These are phyloP conservation scores for Rhodomyrtus psidioides DNA, from an alignment of 441 rosid species.

Conservation along the genomic window DNA sequence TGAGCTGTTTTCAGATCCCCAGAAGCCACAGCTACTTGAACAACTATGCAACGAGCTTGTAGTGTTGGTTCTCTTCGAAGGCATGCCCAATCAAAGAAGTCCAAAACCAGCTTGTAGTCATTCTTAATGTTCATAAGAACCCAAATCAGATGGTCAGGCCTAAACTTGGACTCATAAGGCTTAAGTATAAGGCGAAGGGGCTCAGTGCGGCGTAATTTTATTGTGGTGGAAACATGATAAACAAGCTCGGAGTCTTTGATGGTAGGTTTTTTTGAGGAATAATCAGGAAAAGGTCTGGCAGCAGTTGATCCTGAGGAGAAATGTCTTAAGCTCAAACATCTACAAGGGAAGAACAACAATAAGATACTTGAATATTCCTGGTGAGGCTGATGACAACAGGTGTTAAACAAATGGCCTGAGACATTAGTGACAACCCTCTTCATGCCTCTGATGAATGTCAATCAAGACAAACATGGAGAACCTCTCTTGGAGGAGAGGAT, in stretches of 20 bases:
- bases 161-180: conserved; percentile 65
- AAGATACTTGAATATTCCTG: conserved; percentile 7
- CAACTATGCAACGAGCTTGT: conserved; percentile 65
- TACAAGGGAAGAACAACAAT: conserved; percentile 3
- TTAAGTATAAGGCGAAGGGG: conserved; percentile 45
- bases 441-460: conserved; percentile 39
- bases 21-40: conserved; percentile 63
- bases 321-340: conserved; percentile 19
- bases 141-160: conserved; percentile 78
- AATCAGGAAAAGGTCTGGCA: conserved; percentile 75
- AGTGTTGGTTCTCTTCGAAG: conserved; percentile 51
- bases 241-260: conserved; percentile 63
- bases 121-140: conserved; percentile 67
- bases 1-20: conserved; percentile 51
- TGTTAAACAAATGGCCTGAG: conserved; percentile 17
- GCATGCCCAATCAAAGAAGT: conserved; percentile 82
- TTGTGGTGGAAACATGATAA: conserved; percentile 51
- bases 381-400: conserved; percentile 10
- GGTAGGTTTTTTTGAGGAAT: conserved; percentile 70
- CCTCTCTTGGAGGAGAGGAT: neutral
- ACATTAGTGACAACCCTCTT: conserved; percentile 29
- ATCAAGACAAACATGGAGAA: conserved; percentile 21
- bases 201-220: conserved; percentile 59
- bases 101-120: conserved; percentile 62
- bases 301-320: conserved; percentile 16